Conservation (phyloP, 2,329 filamentous ascomycete genomes). For the Sclerotinia subarctica region DNA sequence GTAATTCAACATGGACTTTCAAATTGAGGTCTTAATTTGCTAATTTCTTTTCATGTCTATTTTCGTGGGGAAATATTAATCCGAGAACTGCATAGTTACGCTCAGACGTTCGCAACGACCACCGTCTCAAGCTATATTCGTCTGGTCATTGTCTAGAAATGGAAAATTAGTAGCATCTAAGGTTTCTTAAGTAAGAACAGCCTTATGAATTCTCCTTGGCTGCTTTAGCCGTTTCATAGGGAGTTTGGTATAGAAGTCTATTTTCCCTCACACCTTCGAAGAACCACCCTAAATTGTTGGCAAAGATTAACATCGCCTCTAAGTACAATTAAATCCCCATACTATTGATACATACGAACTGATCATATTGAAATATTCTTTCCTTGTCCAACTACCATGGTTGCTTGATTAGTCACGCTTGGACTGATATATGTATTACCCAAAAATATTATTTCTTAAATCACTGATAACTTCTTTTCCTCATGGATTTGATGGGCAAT, state of each 20-base stretch:
- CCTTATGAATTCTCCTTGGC: background rate
- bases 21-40: background rate
- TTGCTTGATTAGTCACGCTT: background rate
- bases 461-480: background rate
- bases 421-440: background rate
- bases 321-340: background rate
- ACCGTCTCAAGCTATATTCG: constrained; percentile 9
- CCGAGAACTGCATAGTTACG: background rate
- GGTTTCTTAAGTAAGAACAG: background rate
- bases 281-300: background rate
- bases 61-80: background rate
- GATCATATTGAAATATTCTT: background rate
- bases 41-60: background rate
- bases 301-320: background rate
- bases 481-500: background rate
- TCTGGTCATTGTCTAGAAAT: background rate
- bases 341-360: background rate
- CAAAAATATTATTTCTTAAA: background rate
- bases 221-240: background rate
- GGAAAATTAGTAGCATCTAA: background rate
- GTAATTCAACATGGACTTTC: background rate
- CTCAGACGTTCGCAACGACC: constrained; percentile 1
- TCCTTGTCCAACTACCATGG: background rate
- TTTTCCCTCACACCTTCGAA: background rate
- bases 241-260: background rate